A percentile compares a stretch with the other conserved stretches of the same genome.
Evolutionary conservation across 225 moss, liverwort and hornwort genomes (phyloP).

Genomic region (Antitrichia curtipendula): DNA sequence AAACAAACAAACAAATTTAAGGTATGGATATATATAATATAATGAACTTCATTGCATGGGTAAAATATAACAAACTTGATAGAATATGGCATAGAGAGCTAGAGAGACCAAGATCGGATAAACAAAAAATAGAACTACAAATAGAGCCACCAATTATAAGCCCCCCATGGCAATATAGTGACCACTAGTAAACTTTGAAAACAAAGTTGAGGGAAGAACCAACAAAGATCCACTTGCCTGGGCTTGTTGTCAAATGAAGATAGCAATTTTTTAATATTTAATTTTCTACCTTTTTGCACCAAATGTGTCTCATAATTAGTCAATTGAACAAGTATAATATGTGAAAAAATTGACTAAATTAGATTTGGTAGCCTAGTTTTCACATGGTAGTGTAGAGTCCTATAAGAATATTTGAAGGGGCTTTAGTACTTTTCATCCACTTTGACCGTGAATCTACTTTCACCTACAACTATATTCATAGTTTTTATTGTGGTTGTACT

Average conservation of each 20-base stretch:
- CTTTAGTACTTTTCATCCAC: not conserved
- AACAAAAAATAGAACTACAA: not conserved
- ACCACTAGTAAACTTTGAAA: not conserved
- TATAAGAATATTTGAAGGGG: not conserved
- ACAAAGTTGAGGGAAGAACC: rapidly evolving
- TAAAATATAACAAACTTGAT: not conserved
- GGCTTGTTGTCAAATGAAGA: not conserved
- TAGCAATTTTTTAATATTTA: not conserved
- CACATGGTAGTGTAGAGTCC: not conserved
- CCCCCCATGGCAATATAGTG: rapidly evolving
- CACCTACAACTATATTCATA: not conserved
- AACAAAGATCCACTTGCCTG: not conserved
- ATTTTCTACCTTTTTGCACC: not conserved
- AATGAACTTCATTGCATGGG: too few relatives aligned
- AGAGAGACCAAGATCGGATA: not conserved
- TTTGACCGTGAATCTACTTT: not conserved
- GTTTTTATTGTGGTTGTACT: not conserved
- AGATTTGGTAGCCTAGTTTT: not conserved
- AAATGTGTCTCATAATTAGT: not conserved
- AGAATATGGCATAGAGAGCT: not conserved
- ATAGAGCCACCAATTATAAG: rapidly evolving
- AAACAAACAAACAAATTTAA: too few relatives aligned
- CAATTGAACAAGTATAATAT: rapidly evolving
- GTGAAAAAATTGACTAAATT: not conserved
- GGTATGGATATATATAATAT: too few relatives aligned